Evolutionary conservation across 352 stramenopile genomes (phyloP).

Genomic region (Elongisporangium anandrum): DNA sequence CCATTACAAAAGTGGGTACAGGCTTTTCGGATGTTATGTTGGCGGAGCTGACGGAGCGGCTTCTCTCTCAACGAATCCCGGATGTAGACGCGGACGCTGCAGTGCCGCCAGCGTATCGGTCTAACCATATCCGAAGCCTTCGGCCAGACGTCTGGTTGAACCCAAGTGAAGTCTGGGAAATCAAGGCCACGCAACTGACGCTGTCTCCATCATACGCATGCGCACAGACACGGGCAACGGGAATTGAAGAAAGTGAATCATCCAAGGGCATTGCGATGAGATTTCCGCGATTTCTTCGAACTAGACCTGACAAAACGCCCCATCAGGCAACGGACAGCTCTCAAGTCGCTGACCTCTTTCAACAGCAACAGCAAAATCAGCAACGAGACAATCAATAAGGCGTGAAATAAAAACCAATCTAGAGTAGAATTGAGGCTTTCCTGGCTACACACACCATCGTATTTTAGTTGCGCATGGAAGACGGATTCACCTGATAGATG

Average conservation of each 20-base stretch:
- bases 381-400: slow-evolving; percentile 4
- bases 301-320: slow-evolving; percentile 94
- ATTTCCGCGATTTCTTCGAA: slow-evolving; percentile 97
- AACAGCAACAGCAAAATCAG: slow-evolving; percentile 35
- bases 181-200: slow-evolving; percentile 97
- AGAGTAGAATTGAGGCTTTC: background rate
- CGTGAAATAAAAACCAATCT: background rate
- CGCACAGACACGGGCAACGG: slow-evolving; percentile 27
- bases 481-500: slow-evolving; percentile 77
- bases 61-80: slow-evolving; percentile 35
- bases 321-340: slow-evolving; percentile 94
- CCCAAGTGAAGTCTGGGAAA: slow-evolving; percentile 96
- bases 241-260: background rate
- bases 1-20: slow-evolving; percentile 92
- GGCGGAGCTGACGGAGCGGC: slow-evolving; percentile 45
- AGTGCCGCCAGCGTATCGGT: slow-evolving; percentile 56
- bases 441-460: no score
- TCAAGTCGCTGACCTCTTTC: slow-evolving; percentile 84
- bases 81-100: slow-evolving; percentile 14
- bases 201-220: slow-evolving; percentile 95
- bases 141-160: slow-evolving; percentile 93
- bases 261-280: slow-evolving; percentile 94
- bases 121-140: slow-evolving; percentile 49
- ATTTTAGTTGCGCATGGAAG: background rate
- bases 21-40: slow-evolving; percentile 98